A percentile compares a stretch with the other conserved stretches of the same genome.
Evolutionary conservation across 2,329 filamentous ascomycete genomes (phyloP).

Genomic region (Dactylellina parvicollis): DNA sequence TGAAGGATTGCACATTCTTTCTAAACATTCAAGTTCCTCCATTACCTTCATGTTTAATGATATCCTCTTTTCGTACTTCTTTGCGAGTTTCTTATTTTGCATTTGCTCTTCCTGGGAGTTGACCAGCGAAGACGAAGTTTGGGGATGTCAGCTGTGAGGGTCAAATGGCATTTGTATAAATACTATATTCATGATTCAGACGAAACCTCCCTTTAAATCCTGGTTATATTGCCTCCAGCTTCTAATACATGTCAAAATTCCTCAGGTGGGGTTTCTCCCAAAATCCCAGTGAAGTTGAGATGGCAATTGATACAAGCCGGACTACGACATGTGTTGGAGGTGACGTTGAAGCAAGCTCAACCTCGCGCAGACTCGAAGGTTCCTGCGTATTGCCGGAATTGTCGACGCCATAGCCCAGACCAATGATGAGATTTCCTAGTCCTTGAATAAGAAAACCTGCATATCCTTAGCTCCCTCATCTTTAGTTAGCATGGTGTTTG

Average conservation of each 20-base stretch:
- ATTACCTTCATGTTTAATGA: slow-evolving; percentile 37
- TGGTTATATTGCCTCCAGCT: not conserved
- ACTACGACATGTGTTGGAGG: slow-evolving; percentile 12
- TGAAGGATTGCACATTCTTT: slow-evolving; percentile 8
- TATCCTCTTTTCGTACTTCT: slow-evolving; percentile 16
- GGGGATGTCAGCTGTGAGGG: not conserved
- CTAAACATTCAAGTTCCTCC: not conserved
- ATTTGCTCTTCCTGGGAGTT: not conserved
- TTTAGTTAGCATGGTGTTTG: not conserved
- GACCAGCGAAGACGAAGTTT: too few relatives aligned
- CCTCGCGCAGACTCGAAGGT: too few relatives aligned
- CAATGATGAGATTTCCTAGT: not conserved
- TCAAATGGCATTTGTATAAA: not conserved
- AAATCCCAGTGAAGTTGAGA: too few relatives aligned
- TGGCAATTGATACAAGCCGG: too few relatives aligned
- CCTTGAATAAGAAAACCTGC: too few relatives aligned
- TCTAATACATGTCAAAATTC: too few relatives aligned
- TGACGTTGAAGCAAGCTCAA: not conserved
- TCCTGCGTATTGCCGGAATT: not conserved
- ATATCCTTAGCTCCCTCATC: too few relatives aligned
- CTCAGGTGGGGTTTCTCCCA: too few relatives aligned
- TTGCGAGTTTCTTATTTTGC: slow-evolving; percentile 13
- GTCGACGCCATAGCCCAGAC: not conserved
- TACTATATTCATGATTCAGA: not conserved
- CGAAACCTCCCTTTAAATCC: not conserved